Evolutionary conservation across 495 filamentous ascomycete species (phyloP).

Genomic region (Penicillium manginii): DNA sequence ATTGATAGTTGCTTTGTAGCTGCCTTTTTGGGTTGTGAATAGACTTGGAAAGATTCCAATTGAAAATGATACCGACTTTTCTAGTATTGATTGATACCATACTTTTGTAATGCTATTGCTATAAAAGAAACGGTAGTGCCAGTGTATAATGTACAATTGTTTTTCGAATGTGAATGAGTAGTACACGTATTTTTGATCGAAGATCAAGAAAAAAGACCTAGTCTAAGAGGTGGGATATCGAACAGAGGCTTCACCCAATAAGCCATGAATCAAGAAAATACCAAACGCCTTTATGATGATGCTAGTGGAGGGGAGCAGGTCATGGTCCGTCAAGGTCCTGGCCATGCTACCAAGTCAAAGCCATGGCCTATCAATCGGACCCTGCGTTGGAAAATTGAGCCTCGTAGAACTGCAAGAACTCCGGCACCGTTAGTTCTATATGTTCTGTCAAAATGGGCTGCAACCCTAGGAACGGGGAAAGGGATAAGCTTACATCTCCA

Average conservation of each 20-base stretch:
- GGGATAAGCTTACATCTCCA: conserved; percentile 49
- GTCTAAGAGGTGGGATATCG: conserved; percentile 24
- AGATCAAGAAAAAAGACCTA: neutral
- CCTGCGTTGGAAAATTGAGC: conserved; percentile 48
- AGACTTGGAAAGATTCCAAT: neutral
- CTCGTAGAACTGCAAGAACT: conserved; percentile 51
- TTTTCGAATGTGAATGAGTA: neutral
- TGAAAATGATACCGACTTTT: neutral
- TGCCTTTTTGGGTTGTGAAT: neutral
- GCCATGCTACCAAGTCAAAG: neutral
- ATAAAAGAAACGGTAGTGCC: neutral
- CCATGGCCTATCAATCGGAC: conserved; percentile 26
- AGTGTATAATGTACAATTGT: conserved; percentile 10
- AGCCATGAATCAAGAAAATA: conserved; percentile 7
- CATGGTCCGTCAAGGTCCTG: conserved; percentile 3
- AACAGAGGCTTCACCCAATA: conserved; percentile 6
- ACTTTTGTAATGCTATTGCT: neutral
- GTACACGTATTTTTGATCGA: neutral
- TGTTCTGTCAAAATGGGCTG: neutral
- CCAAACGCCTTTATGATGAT: conserved; percentile 29
- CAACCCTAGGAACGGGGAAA: neutral
- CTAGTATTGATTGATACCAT: neutral
- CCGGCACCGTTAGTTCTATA: conserved; percentile 36
- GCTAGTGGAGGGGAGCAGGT: conserved; percentile 25
- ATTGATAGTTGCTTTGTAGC: neutral